Conservation (phyloP, 1,284 basidiomycete genomes). For the Austroboletus novae-zelandiae region DNA sequence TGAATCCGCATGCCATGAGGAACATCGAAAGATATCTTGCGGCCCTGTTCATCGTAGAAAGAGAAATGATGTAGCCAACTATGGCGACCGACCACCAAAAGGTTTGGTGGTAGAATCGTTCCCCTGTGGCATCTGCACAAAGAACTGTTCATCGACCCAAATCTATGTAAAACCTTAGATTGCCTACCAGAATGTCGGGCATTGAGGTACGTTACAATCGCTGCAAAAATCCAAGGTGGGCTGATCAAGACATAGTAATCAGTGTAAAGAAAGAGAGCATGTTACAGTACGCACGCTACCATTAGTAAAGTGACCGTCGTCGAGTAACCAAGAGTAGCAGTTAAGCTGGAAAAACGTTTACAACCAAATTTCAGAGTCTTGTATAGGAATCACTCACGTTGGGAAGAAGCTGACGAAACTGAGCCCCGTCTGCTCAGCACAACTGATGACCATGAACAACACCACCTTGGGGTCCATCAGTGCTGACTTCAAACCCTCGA, state of each 20-base stretch:
- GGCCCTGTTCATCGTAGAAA: not conserved
- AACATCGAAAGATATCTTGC: not conserved
- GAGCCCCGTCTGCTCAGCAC: slow-evolving; percentile 55
- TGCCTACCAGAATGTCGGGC: slow-evolving; percentile 63
- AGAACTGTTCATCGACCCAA: too few species aligned
- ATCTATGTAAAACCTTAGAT: too few species aligned
- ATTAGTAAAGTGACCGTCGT: slow-evolving; percentile 61
- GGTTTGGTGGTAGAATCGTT: not conserved
- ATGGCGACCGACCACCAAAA: not conserved
- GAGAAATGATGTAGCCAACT: not conserved
- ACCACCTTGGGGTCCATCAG: slow-evolving; percentile 25
- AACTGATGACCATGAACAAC: slow-evolving; percentile 62
- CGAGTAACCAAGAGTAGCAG: slow-evolving; percentile 61
- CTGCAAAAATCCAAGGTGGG: slow-evolving; percentile 63
- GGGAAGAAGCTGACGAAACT: slow-evolving; percentile 76
- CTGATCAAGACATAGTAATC: slow-evolving; percentile 30
- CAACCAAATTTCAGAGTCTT: too few species aligned
- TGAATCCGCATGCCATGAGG: not conserved
- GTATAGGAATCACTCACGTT: too few species aligned
- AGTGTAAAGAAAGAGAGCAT: too few species aligned
- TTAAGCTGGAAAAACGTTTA: slow-evolving; percentile 40
- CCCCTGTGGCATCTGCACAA: not conserved
- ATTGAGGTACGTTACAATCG: slow-evolving; percentile 54
- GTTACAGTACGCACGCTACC: slow-evolving; percentile 48
- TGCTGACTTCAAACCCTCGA: slow-evolving; percentile 52